Base-by-base conservation (phyloP, 208 protist species). In the Porcisia deanei region DNA sequence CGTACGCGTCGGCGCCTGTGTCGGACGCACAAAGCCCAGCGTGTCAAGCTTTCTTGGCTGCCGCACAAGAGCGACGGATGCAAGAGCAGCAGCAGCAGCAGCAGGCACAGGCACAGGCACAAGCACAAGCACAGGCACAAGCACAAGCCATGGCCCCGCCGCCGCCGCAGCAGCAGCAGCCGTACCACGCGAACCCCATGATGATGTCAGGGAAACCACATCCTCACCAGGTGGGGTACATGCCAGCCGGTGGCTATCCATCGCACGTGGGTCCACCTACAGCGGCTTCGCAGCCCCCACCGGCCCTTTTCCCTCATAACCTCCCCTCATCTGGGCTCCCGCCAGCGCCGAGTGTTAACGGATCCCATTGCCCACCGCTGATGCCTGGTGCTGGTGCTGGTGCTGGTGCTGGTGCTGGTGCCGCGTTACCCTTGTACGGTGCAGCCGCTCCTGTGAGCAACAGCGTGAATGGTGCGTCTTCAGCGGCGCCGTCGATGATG, bases 21-120 rank as follows among this genome's bases (percentile, higher is more conserved):
- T 61, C 85, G 3, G 91, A 95, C 55, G 77, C 79, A 55, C 88
- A 84, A 61, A 92, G 85, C 67, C 79, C 71, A 4, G 39, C 83
- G 9, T 94, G 89, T 47, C 71, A 76, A 43, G 73, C 76, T 5
- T 89, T 89, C 58, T 59, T 87, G 71, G 85, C 80, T 30, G 77
- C 80, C 20, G 81, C 80, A 0, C 79, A 86, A 34, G 77, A 82
- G 79, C 85, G 65, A 16, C 73, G 76, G 20, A 75, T 70, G 64
- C 65, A 58, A 1, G 67, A 76, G 34, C 55, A 79, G 54, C 76
- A 81, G 22, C 59, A 87, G 45, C 69, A 87, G 71, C 80, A 88
- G 57, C 80, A 88, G 70, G 25, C 49, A 14, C 37, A 70, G 61
- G 47, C 84, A 39, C 60, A 3, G 30, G 54, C 53, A 0, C 77